A percentile compares a stretch with the other conserved stretches of the same genome.
Evolutionary conservation across 2,329 filamentous ascomycete species (phyloP).

Genomic region (Dryadomyces sulphureus): DNA sequence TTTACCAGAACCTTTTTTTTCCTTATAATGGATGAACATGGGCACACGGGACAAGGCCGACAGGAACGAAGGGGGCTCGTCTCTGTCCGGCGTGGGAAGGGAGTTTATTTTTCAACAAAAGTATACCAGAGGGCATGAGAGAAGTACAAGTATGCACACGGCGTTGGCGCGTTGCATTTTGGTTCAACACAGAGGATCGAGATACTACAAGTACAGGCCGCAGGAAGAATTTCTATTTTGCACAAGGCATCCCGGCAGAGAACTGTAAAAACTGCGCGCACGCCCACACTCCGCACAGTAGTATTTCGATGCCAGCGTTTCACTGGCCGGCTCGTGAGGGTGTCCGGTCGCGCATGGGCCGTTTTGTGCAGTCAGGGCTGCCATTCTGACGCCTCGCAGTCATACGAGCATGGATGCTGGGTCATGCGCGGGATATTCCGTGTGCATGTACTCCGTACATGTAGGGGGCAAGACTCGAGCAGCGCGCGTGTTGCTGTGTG

Average conservation of each 20-base stretch:
- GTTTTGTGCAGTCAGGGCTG: too few species aligned
- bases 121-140: conserved; percentile 2
- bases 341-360: too few species aligned
- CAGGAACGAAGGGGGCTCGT: neutral
- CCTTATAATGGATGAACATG: neutral
- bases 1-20: neutral
- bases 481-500: too few species aligned
- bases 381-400: too few species aligned
- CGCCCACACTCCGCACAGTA: too few species aligned
- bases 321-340: neutral
- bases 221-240: neutral
- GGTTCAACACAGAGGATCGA: conserved; percentile 4
- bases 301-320: neutral
- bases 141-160: neutral
- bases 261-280: too few species aligned
- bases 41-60: neutral
- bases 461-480: too few species aligned
- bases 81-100: neutral
- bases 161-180: conserved; percentile 6
- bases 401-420: too few species aligned
- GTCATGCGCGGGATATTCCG: too few species aligned
- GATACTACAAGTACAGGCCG: neutral
- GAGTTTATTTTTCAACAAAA: conserved; percentile 6
- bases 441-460: too few species aligned
- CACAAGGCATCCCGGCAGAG: too few species aligned